Evolutionary conservation across 2,329 filamentous ascomycete genomes (phyloP), one percentile per base, ranked within the genome.

Genomic region (Arthrobotrys megalospora): DNA sequence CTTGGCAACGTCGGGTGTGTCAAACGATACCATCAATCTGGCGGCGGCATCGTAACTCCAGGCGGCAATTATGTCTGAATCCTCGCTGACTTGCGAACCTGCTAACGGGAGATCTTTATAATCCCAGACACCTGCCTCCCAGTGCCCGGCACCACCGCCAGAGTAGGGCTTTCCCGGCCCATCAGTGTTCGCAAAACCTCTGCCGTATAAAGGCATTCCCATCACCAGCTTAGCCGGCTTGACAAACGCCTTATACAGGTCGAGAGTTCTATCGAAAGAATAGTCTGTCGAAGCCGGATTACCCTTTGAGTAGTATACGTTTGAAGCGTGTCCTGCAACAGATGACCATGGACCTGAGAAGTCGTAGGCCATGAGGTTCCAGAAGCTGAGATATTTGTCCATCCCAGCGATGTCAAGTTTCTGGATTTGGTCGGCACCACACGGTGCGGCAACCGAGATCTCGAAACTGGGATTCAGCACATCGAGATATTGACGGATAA

Each of bases 171-270:
- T 84, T 0, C 95, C 95, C 0, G 90, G 88, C 0, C 94, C 94
- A 28, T 91, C 88, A 0, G 95, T 97, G 80, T 90, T 89, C 81
- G 90, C 87, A 83, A 97, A 98, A 0, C 93, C 90, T 38, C 94
- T 92, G 0, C 95, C 95, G 83, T 98, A 98, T 12, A 98, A 86
- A 1, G 95, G 95, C 92, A 97, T 96, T 2, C 95, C 95, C 12
- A 98, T 84, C 1, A 97, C 92, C 69, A 98, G 89, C 85, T 97
- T 97, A 76, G 87, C 83, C 0, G 90, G 83, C 0, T 88, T 83
- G 0, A 97, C 90, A 0, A 85, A 83, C 11, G 88, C 41, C 41
- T 64, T 32, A 85, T 97, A 98, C 81, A 90, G 87, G 10, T 89
- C 85, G 6, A 98, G 86, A 0, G 94, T 93, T 0, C 87, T 86